Evolutionary conservation across 495 filamentous ascomycete genomes (phyloP), one percentile per base, ranked within the genome.

Genomic region (Aspergillus biplanus): DNA sequence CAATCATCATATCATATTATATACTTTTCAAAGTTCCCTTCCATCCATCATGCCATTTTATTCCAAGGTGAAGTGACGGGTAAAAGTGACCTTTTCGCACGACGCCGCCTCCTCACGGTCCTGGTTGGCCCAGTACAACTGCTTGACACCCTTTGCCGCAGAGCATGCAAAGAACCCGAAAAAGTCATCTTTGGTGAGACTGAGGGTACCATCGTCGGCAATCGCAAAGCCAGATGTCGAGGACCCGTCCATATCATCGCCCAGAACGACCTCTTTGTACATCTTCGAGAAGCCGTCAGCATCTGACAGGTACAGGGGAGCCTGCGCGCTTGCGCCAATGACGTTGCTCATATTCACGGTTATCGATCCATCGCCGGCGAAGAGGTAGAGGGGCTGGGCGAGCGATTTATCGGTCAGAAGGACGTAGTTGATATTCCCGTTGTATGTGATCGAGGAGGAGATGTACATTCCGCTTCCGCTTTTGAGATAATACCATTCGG

Each of bases 341-440:
- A 61, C 59, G 34, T 61, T 61, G 35, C 27, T 33, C 0, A 15
- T 61, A 37, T 61, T 39, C 11, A 54, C 34, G 18, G 59, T 61
- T 44, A 61, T 61, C 12, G 59, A 61, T 35, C 49, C 59, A 32
- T 61, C 59, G 37, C 35, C 48, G 6, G 16, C 16, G 59, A 50
- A 61, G 27, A 54, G 37, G 4, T 12, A n/a, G 16, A 61, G 49
- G 27, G 59, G 50, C 16, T 61, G 59, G 16, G 59, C 59, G 49
- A 61, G 50, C n/a, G 59, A 61, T 21, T 34, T 2, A 12, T 42
- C 32, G 5, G 59, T 54, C 1, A 61, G 59, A 13, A 61, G 59
- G 49, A 61, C 37, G 59, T 61, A 61, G 59, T 61, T 61, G 52
- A 33, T 61, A 32, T 54, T 34, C 6, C 59, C 59, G 27, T 61